These are phyloP conservation scores for Colletotrichum ledebouriae DNA, from an alignment of 2,329 filamentous ascomycete species.

Conservation along the genomic window DNA sequence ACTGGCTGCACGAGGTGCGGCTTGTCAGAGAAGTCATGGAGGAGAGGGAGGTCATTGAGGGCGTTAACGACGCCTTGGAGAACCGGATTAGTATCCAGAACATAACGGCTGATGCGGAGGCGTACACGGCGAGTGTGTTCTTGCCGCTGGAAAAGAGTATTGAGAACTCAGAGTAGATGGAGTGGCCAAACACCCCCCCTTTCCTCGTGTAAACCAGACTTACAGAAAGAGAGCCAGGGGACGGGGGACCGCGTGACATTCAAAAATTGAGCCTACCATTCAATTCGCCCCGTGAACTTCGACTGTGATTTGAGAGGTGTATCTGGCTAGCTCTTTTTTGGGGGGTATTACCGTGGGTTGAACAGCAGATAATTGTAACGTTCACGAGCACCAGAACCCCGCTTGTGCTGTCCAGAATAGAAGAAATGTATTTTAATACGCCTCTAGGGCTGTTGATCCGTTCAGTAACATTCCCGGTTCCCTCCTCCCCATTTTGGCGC, in stretches of 20 bases:
- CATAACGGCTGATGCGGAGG: slow-evolving; percentile 74
- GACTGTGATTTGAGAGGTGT: too few species aligned
- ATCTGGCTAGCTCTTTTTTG: too few species aligned
- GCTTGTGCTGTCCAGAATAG: slow-evolving; percentile 7
- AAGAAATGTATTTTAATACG: slow-evolving; percentile 31
- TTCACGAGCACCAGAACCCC: neutral
- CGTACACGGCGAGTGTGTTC: slow-evolving; percentile 64
- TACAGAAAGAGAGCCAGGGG: neutral
- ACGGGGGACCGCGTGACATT: neutral
- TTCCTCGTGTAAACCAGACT: neutral
- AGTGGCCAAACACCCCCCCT: neutral
- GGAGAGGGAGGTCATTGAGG: slow-evolving; percentile 80
- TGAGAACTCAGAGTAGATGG: slow-evolving; percentile 33
- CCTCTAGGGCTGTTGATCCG: slow-evolving; percentile 34
- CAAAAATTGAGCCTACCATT: neutral
- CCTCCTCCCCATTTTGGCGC: neutral
- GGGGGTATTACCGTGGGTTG: too few species aligned
- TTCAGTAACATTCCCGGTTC: slow-evolving; percentile 7
- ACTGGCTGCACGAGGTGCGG: slow-evolving; percentile 84
- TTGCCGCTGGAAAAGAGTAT: slow-evolving; percentile 47
- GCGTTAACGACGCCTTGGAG: slow-evolving; percentile 76
- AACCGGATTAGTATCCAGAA: slow-evolving; percentile 73
- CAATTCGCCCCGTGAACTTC: too few species aligned
- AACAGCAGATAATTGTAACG: neutral
- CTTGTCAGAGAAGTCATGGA: slow-evolving; percentile 83